Evolutionary conservation across 2,329 filamentous ascomycete genomes (phyloP).

Genomic region (Triangularia setosa): DNA sequence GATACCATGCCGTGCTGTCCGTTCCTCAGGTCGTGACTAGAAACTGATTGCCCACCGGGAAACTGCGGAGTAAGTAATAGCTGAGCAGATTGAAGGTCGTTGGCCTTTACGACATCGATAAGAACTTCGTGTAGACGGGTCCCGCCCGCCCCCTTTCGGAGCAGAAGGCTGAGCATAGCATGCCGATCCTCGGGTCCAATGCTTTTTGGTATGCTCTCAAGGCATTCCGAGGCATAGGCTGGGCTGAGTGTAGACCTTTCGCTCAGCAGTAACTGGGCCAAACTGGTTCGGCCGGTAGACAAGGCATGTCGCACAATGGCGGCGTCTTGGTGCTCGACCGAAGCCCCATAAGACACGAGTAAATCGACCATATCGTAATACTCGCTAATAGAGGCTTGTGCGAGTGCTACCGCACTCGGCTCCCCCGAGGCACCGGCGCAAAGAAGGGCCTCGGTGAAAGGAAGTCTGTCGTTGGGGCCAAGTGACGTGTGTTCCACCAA

Average conservation of each 20-base stretch:
- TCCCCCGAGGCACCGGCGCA: slow-evolving; percentile 56
- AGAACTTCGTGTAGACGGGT: slow-evolving; percentile 45
- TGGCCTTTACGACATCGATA: slow-evolving; percentile 45
- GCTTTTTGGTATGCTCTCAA: slow-evolving; percentile 46
- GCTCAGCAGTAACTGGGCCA: slow-evolving; percentile 46
- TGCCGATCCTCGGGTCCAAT: slow-evolving; percentile 43
- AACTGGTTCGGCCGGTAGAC: slow-evolving; percentile 40
- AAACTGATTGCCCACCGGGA: slow-evolving; percentile 32
- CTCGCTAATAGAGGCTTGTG: slow-evolving; percentile 45
- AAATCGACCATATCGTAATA: slow-evolving; percentile 53
- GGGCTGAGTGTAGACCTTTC: slow-evolving; percentile 43
- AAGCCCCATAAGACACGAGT: slow-evolving; percentile 51
- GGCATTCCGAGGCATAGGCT: slow-evolving; percentile 46
- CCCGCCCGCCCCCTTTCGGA: slow-evolving; percentile 50
- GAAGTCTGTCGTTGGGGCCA: slow-evolving; percentile 46
- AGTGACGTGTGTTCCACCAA: slow-evolving; percentile 45
- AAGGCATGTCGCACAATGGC: slow-evolving; percentile 48
- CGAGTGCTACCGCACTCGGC: slow-evolving; percentile 44
- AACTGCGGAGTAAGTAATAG: slow-evolving; percentile 50
- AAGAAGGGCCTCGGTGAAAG: slow-evolving; percentile 52
- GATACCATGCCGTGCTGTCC: slow-evolving; percentile 31
- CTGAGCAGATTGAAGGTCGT: slow-evolving; percentile 44
- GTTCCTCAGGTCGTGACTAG: slow-evolving; percentile 28
- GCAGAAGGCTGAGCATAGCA: slow-evolving; percentile 41
- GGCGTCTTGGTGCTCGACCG: slow-evolving; percentile 51